phyloP scores from a whole-genome alignment of 2,329 filamentous ascomycete genomes.

The Metarhizium brunneum region DNA sequence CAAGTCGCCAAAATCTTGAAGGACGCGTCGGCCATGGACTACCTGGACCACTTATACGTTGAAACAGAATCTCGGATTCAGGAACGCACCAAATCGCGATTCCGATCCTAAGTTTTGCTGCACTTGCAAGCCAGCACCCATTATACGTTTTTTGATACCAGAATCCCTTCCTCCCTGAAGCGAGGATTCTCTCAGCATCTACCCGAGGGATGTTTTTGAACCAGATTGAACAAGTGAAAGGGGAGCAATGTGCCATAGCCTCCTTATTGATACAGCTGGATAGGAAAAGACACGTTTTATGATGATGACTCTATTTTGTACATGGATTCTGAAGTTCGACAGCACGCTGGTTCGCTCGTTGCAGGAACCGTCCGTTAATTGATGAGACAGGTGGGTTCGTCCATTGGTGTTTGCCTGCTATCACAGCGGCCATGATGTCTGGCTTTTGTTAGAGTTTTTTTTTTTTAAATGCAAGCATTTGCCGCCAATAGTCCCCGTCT shows the following conservation, averaged over 20 bases:
- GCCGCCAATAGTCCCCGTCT: neutral
- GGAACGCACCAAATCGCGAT: conserved; percentile 41
- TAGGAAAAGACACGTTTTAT: conserved; percentile 4
- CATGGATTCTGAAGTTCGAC: neutral
- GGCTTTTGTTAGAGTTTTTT: neutral
- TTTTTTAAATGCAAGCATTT: neutral
- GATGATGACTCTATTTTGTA: conserved; percentile 5
- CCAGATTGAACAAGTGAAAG: conserved; percentile 1
- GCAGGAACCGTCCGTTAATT: neutral
- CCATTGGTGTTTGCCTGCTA: neutral
- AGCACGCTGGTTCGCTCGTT: conserved; percentile 5
- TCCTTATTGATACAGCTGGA: neutral
- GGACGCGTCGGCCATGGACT: conserved; percentile 75
- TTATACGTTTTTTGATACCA: conserved; percentile 5
- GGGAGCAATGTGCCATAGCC: neutral
- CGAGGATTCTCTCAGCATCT: neutral
- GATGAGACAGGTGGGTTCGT: neutral
- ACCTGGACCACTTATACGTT: conserved; percentile 72
- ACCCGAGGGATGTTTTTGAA: neutral
- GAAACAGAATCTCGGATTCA: conserved; percentile 72
- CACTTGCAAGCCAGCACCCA: neutral
- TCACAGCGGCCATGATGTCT: neutral
- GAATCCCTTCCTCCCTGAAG: neutral
- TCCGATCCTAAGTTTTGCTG: conserved; percentile 17
- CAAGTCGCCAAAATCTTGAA: conserved; percentile 83